Percentiles rank a stretch among this genome's conserved stretches.
Evolutionary conservation across 768 basidiomycete genomes (phyloP).

Genomic region (Kwoniella botswanensis): DNA sequence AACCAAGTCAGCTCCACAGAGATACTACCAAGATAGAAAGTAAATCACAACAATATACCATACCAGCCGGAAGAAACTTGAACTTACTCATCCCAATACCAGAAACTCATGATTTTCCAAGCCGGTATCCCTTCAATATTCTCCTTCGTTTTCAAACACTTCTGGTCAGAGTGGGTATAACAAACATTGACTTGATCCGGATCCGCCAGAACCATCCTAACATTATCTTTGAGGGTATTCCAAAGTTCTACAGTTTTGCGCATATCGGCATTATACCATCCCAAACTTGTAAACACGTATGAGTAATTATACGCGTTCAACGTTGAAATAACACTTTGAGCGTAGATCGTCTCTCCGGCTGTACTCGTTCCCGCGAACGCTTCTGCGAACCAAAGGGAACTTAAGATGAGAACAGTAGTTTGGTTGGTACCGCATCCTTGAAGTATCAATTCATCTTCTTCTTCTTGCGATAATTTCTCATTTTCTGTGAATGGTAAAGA

Average conservation of each 20-base stretch:
- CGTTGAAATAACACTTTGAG: slow-evolving; percentile 44
- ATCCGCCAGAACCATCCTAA: slow-evolving; percentile 44
- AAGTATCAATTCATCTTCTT: slow-evolving; percentile 28
- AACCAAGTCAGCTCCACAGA: too few relatives aligned
- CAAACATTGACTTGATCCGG: slow-evolving; percentile 45
- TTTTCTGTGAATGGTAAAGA: slow-evolving; percentile 17
- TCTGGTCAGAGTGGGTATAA: slow-evolving; percentile 27
- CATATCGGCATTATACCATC: slow-evolving; percentile 52
- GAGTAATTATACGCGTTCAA: slow-evolving; percentile 42
- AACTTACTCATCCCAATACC: slow-evolving; percentile 52
- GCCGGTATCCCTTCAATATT: slow-evolving; percentile 41
- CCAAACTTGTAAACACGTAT: slow-evolving; percentile 45
- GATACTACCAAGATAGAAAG: too few relatives aligned
- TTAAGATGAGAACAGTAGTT: slow-evolving; percentile 48
- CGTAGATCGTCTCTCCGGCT: slow-evolving; percentile 41
- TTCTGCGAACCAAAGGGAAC: slow-evolving; percentile 44
- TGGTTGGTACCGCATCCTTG: slow-evolving; percentile 47
- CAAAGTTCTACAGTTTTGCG: slow-evolving; percentile 42
- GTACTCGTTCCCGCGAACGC: slow-evolving; percentile 37
- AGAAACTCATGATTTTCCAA: slow-evolving; percentile 47
- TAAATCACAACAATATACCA: not conserved
- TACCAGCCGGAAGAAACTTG: not conserved
- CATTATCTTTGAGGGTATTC: slow-evolving; percentile 32
- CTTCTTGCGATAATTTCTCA: slow-evolving; percentile 11
- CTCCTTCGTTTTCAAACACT: slow-evolving; percentile 35